These are phyloP conservation scores for Hylodesmum podocarpum DNA, from an alignment of 306 rosid genomes.

Conservation along the genomic window DNA sequence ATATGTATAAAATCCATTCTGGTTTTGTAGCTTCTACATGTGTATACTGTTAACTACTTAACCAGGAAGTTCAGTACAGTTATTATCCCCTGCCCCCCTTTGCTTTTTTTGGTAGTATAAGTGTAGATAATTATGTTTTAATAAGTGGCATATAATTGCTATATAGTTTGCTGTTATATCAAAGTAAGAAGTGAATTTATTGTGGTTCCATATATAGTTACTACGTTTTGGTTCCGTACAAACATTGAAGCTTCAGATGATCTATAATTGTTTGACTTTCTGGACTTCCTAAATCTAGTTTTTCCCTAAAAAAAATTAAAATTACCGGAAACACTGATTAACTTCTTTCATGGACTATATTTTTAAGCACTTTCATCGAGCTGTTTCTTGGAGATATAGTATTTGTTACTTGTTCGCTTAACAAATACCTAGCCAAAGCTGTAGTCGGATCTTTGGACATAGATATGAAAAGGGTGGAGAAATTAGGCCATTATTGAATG, in stretches of 20 bases:
- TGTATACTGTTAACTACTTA: background rate
- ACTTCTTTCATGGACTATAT: background rate
- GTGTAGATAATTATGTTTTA: background rate
- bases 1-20: constrained; percentile 9
- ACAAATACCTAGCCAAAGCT: background rate
- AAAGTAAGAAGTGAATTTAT: background rate
- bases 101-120: background rate
- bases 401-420: background rate
- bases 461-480: background rate
- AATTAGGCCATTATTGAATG: background rate
- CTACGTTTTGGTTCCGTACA: background rate
- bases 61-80: background rate
- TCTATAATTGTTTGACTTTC: background rate
- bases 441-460: background rate
- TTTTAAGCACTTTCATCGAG: background rate
- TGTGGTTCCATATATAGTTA: background rate
- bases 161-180: background rate
- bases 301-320: background rate
- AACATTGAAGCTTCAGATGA: background rate
- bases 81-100: background rate
- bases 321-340: background rate
- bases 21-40: background rate
- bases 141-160: background rate
- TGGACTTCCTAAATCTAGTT: background rate
- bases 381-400: background rate